phyloP scores from a whole-genome alignment of 805 yeast genomes.

The Candida namnaoensis region DNA sequence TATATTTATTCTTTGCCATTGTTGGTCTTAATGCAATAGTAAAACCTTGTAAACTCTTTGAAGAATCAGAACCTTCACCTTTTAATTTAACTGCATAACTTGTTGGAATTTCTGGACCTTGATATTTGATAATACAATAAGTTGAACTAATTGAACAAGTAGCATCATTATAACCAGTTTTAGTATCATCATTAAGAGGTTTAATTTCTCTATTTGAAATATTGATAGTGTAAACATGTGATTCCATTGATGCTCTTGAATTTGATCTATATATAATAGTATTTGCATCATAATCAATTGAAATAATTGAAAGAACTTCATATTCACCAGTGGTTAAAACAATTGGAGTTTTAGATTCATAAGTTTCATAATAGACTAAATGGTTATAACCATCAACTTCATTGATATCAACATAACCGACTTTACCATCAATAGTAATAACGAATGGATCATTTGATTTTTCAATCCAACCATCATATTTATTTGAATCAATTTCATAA shows the following conservation, averaged over 20 bases:
- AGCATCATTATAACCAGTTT: constrained; percentile 55
- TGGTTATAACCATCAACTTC: constrained; percentile 60
- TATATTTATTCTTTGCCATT: constrained; percentile 23
- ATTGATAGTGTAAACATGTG: constrained; percentile 65
- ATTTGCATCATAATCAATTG: constrained; percentile 41
- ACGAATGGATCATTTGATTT: constrained; percentile 49
- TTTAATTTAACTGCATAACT: constrained; percentile 57
- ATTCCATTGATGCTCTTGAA: constrained; percentile 62
- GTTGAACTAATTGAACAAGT: constrained; percentile 70
- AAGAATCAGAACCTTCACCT: background rate
- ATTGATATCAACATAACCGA: constrained; percentile 78
- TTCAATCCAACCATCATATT: constrained; percentile 69
- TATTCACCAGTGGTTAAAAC: constrained; percentile 71
- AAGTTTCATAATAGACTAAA: constrained; percentile 73
- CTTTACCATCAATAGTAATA: constrained; percentile 22
- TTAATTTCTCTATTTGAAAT: constrained; percentile 27
- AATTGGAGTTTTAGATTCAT: constrained; percentile 39
- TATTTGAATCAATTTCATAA: constrained; percentile 35
- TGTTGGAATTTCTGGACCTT: constrained; percentile 72
- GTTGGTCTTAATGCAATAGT: constrained; percentile 2
- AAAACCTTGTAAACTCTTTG: constrained; percentile 1
- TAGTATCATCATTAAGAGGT: constrained; percentile 38
- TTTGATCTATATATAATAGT: constrained; percentile 61
- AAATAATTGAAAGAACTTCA: constrained; percentile 75
- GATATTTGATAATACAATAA: constrained; percentile 53